Base-by-base conservation (phyloP, 164 flowering plant genomes). In the Sextonia rubra region DNA sequence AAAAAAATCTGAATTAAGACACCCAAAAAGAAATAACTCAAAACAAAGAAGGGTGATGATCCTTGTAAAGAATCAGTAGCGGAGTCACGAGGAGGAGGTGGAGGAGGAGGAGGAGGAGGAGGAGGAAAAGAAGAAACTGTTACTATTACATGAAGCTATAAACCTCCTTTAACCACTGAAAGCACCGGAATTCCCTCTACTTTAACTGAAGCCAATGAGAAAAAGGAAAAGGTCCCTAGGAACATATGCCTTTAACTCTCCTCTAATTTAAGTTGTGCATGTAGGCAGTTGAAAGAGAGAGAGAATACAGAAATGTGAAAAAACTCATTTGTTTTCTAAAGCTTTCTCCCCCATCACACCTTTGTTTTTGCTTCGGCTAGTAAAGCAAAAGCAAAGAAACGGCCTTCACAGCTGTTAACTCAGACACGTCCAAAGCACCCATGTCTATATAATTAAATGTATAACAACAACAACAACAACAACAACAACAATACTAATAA, bases 161-260 rank as follows among this genome's bases (percentile, higher is more conserved):
- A 84, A 86, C 79, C 78, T 71, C 77, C 89, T 88, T 90, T 85
- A 85, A 79, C 83, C 80, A 78, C 75, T 75, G 68, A 82, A 83
- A 81, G 80, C 84, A 86, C 79, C 85, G 81, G 83, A 86, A 81
- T 77, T 83, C 75, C 73, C 76, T 78, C 86, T 23, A 82, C 93
- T 88, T 91, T 91, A 89, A 89, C 92, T 76, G 97, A 87, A 89
- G 81, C 74, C 77, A 73, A 77, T 69, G 82, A 73, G 82, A 78
- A 73, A 89, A 88, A 89, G 86, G 74, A 81, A 91, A 87, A 86
- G 87, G 62, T 78, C 70, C 69, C 22, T 12, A 17, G 74, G 76
- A 72, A 74, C 77, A 77, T 74, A 61, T 73, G 20, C 63, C 81
- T 85, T 83, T 79, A 79, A 74, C 75, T 76, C 87, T 83, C 78